A percentile compares a stretch with the other conserved stretches of the same genome.
These are phyloP conservation scores for Aaosphaeria pasadenensis DNA, from an alignment of 2,329 filamentous ascomycete species.

Conservation along the genomic window DNA sequence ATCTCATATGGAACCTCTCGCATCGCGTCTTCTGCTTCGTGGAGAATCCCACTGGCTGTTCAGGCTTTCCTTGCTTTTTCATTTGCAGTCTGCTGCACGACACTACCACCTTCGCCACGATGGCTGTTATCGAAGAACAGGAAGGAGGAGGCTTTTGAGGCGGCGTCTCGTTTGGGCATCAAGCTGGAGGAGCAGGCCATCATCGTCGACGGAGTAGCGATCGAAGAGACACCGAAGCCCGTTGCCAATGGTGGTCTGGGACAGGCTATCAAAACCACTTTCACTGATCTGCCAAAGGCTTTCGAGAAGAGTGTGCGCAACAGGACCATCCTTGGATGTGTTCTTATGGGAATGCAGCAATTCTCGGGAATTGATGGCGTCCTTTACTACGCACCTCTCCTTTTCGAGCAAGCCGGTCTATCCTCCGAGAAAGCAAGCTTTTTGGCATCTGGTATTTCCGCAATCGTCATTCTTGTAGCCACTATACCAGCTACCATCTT, in stretches of 20 bases:
- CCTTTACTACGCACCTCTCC: constrained; percentile 59
- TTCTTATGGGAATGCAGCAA: constrained; percentile 59
- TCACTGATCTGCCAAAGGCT: not conserved
- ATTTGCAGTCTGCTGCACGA: not conserved
- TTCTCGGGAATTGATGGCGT: constrained; percentile 62
- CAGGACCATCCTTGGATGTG: constrained; percentile 46
- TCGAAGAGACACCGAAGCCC: not conserved
- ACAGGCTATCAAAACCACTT: not conserved
- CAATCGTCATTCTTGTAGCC: constrained; percentile 54
- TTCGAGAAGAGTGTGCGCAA: not conserved
- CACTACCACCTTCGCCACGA: constrained; percentile 13
- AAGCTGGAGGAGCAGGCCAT: constrained; percentile 35
- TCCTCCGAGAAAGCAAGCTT: constrained; percentile 52
- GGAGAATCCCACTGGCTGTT: constrained; percentile 41
- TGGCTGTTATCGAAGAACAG: constrained; percentile 12
- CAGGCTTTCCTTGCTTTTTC: constrained; percentile 16
- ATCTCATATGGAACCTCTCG: constrained; percentile 56
- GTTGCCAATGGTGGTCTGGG: not conserved
- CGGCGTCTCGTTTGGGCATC: not conserved
- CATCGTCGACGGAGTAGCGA: not conserved
- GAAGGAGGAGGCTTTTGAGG: not conserved
- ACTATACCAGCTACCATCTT: constrained; percentile 56
- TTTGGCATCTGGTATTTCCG: constrained; percentile 59
- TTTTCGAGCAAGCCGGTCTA: constrained; percentile 59
- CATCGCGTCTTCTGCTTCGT: constrained; percentile 56